Base-by-base conservation (phyloP, 768 basidiomycete species). In the Lyophyllum atratum region DNA sequence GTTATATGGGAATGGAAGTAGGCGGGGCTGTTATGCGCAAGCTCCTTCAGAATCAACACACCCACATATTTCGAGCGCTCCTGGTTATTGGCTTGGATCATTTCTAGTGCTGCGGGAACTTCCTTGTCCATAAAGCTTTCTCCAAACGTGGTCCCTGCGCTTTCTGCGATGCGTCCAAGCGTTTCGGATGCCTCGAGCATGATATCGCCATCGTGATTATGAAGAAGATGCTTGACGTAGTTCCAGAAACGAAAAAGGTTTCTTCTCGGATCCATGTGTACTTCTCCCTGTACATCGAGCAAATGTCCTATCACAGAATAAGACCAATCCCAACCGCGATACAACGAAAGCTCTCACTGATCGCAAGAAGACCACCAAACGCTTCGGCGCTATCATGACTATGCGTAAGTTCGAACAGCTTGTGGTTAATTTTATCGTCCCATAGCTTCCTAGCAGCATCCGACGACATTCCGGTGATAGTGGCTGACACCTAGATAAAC, bases 121-220 rank as follows among this genome's bases (percentile, higher is more conserved):
- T 97, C 93, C 58, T 83, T 88, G 61, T 93, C 89, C 83, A 96
- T 93, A 66, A 95, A 94, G 3, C 85, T 80, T 65, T 95, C 93
- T 58, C 92, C 92, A 65, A 95, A 91, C 24, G 87, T 86, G 0
- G 85, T 81, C 2, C 92, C 92, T 21, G 92, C 92, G 25, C 92
- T 87, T 56, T 87, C 83, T 29, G 90, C 90, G 66, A 96, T 95
- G 64, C 86, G 82, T 0, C 94, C 94, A 26, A 95, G 82, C 0
- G 92, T 93, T 70, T 94, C 92, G n/a, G 95, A 93, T 1, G 94
- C 93, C 9, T 90, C 85, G 31, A 95, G 82, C 95, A 98, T 98
- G 68, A 99, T 86, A 70, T 91, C 90, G 66, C 93, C 85, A 70
- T 98, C 96, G 51, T 87, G 82, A 67, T 92, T 92, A 4, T 93